These are phyloP conservation scores for Aspergillus carlsbadensis DNA, from an alignment of 495 filamentous ascomycete species.

Conservation along the genomic window DNA sequence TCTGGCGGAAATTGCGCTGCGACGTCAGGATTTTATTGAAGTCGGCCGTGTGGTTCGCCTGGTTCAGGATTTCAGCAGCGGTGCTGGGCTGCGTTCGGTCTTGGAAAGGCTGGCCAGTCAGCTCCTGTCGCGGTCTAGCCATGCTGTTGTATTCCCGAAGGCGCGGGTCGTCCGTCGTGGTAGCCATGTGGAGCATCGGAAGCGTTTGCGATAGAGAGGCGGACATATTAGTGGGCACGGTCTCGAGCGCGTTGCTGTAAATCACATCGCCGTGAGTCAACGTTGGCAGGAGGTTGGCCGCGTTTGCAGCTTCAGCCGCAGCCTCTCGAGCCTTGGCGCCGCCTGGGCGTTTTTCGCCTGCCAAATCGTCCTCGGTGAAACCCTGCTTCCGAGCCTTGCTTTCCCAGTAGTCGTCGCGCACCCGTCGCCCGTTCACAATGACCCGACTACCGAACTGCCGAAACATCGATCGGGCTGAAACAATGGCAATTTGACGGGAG, in stretches of 20 bases:
- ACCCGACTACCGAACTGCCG: conserved; percentile 97
- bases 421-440: conserved; percentile 82
- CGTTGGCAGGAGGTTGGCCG: conserved; percentile 51
- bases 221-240: conserved; percentile 66
- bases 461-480: conserved; percentile 99
- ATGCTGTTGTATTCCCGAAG: conserved; percentile 80
- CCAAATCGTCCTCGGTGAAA: conserved; percentile 95
- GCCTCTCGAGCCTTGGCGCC: conserved; percentile 85
- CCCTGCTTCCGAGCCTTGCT: conserved; percentile 95
- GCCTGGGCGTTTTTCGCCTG: conserved; percentile 94
- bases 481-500: conserved; percentile 96
- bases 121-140: conserved; percentile 83
- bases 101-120: conserved; percentile 84
- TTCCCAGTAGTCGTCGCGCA: conserved; percentile 99
- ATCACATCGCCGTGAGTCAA: conserved; percentile 70
- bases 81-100: conserved; percentile 79
- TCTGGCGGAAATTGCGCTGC: conserved; percentile 69
- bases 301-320: conserved; percentile 44
- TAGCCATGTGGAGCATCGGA: conserved; percentile 80
- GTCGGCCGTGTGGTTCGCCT: conserved; percentile 84
- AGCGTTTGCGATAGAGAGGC: conserved; percentile 63
- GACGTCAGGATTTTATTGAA: conserved; percentile 80
- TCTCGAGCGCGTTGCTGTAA: conserved; percentile 73
- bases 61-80: conserved; percentile 80
- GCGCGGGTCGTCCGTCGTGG: conserved; percentile 74